Conservation (phyloP, 495 filamentous ascomycete species). For the Aspergillus heteromorphus region DNA sequence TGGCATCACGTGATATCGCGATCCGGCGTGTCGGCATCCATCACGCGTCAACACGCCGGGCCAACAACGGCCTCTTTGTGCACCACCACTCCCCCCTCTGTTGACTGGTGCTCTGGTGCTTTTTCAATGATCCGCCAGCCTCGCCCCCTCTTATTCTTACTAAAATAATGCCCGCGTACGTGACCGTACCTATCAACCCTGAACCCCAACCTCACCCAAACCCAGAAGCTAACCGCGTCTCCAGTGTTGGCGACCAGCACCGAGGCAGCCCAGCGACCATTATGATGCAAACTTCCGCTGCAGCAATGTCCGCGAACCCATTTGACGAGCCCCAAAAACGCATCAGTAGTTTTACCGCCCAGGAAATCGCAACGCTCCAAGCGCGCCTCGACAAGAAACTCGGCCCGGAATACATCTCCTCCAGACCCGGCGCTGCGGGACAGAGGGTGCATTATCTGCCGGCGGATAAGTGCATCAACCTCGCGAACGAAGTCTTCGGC, state of each 20-base stretch:
- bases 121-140: constrained; percentile 7
- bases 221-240: constrained; percentile 19
- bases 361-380: constrained; percentile 84
- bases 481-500: constrained; percentile 96
- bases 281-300: constrained; percentile 33
- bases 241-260: constrained; percentile 80
- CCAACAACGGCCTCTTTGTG: not conserved
- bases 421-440: constrained; percentile 71
- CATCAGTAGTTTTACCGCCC: constrained; percentile 76
- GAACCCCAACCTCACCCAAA: not conserved
- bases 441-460: constrained; percentile 86
- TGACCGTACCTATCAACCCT: not conserved
- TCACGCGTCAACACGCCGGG: constrained; percentile 22
- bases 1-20: constrained; percentile 40
- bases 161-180: constrained; percentile 44
- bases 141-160: constrained; percentile 5
- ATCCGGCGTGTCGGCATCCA: constrained; percentile 20
- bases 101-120: not conserved
- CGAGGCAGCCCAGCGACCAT: constrained; percentile 32
- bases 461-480: constrained; percentile 88
- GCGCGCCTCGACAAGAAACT: constrained; percentile 83
- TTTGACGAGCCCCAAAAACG: constrained; percentile 66
- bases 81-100: not conserved
- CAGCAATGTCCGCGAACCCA: constrained; percentile 54
- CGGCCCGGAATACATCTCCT: constrained; percentile 94